These are phyloP conservation scores for Heliamphora pulchella DNA, from an alignment of 179 eudicot species.

Conservation along the genomic window DNA sequence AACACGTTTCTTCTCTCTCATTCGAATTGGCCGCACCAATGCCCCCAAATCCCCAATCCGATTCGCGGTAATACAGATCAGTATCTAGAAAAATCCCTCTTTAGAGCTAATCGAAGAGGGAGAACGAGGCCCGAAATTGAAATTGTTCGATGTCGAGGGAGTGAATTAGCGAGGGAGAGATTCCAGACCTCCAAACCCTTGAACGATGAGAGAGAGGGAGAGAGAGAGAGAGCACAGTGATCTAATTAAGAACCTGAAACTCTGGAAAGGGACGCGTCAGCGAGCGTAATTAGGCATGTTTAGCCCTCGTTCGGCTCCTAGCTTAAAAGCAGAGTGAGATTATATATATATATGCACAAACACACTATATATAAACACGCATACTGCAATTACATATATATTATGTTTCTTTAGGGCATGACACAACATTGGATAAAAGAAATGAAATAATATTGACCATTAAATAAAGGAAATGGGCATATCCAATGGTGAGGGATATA, in stretches of 20 bases:
- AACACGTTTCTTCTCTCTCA: neutral
- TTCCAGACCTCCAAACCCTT: slow-evolving; percentile 5
- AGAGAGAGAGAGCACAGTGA: slow-evolving; percentile 9
- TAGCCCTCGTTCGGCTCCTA: no score
- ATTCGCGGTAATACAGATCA: neutral
- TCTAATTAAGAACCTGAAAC: neutral
- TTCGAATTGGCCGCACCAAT: neutral
- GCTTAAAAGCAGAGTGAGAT: no score
- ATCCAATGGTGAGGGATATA: no score
- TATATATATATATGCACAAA: no score
- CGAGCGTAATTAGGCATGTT: neutral
- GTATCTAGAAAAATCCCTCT: slow-evolving; percentile 15
- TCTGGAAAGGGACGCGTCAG: neutral
- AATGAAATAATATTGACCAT: no score
- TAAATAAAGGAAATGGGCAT: no score
- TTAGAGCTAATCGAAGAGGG: neutral
- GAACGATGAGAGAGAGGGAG: slow-evolving; percentile 1
- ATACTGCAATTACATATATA: no score
- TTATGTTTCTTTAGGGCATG: no score
- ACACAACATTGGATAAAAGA: no score
- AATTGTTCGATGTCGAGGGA: neutral
- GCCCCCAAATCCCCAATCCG: neutral
- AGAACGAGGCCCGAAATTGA: neutral
- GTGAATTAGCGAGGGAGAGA: neutral
- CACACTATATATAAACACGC: no score